These are phyloP conservation scores for Condylostoma magnum DNA, from an alignment of 169 alveolate genomes.

Conservation along the genomic window DNA sequence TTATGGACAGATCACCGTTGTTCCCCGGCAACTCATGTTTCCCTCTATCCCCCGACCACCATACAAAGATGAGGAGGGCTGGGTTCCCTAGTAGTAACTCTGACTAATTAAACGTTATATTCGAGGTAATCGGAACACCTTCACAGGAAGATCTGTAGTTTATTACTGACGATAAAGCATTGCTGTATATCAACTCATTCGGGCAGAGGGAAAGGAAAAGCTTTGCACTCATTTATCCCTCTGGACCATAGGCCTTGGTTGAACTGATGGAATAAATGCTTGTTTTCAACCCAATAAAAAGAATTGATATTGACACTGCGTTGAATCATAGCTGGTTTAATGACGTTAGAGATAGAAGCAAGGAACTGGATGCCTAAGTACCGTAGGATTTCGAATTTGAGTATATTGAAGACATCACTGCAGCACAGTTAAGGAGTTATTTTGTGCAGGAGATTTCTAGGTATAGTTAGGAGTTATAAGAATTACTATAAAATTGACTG, in stretches of 20 bases:
- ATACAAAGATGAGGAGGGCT: slow-evolving; percentile 13
- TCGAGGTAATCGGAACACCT: slow-evolving; percentile 97
- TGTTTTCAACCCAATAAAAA: slow-evolving; percentile 90
- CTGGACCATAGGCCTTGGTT: slow-evolving; percentile 73
- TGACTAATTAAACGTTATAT: slow-evolving; percentile 95
- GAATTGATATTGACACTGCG: slow-evolving; percentile 95
- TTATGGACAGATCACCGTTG: slow-evolving; percentile 94
- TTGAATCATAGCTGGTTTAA: slow-evolving; percentile 91
- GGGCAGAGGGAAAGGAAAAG: not conserved
- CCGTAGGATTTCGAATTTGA: slow-evolving; percentile 25
- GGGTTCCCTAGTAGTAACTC: slow-evolving; percentile 61
- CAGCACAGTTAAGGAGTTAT: not conserved
- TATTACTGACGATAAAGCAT: slow-evolving; percentile 7
- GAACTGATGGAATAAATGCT: slow-evolving; percentile 91
- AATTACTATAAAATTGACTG: too few species aligned
- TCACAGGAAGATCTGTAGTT: slow-evolving; percentile 85
- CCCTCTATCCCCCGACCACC: slow-evolving; percentile 94
- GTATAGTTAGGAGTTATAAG: not conserved
- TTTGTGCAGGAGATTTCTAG: not conserved
- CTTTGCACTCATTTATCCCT: slow-evolving; percentile 55
- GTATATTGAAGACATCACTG: slow-evolving; percentile 15
- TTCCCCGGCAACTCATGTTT: slow-evolving; percentile 97
- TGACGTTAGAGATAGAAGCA: slow-evolving; percentile 29
- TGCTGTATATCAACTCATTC: slow-evolving; percentile 5
- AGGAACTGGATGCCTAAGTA: not conserved